Evolutionary conservation across 1,284 basidiomycete genomes (phyloP).

Genomic region (Lentinula novae-zelandiae): DNA sequence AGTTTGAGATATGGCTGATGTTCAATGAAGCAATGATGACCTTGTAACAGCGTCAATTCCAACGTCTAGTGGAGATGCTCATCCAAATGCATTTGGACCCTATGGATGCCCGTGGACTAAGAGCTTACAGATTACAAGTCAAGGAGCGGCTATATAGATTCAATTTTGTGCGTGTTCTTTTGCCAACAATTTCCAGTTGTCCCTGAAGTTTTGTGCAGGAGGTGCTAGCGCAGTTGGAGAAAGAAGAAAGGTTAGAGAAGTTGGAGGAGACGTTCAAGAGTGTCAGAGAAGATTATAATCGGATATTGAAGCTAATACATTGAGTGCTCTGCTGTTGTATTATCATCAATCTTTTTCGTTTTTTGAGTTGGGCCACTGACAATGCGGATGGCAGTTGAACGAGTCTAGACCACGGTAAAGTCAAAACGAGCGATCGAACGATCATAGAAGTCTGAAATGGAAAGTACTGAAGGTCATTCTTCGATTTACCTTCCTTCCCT

Average conservation of each 20-base stretch:
- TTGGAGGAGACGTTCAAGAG: slow-evolving; percentile 92
- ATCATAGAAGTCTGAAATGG: neutral
- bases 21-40: slow-evolving; percentile 8
- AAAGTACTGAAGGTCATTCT: neutral
- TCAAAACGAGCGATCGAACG: neutral
- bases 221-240: slow-evolving; percentile 81
- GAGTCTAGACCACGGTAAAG: neutral
- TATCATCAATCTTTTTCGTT: neutral
- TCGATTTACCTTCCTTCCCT: neutral
- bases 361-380: neutral
- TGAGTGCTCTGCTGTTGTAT: neutral
- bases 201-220: slow-evolving; percentile 50
- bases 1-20: slow-evolving; percentile 15
- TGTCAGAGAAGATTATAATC: slow-evolving; percentile 83
- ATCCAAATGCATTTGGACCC: slow-evolving; percentile 73
- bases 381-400: neutral
- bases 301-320: slow-evolving; percentile 63
- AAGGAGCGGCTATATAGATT: slow-evolving; percentile 93
- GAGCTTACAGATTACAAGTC: slow-evolving; percentile 79
- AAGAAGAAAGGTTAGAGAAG: slow-evolving; percentile 82
- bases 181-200: neutral
- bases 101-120: slow-evolving; percentile 50
- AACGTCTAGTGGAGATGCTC: slow-evolving; percentile 90
- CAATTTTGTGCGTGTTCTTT: slow-evolving; percentile 75
- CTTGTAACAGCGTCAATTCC: slow-evolving; percentile 78